A percentile compares a stretch with the other conserved stretches of the same genome.
These are phyloP conservation scores for Lactifluus volemus DNA, from an alignment of 768 basidiomycete genomes.

Conservation along the genomic window DNA sequence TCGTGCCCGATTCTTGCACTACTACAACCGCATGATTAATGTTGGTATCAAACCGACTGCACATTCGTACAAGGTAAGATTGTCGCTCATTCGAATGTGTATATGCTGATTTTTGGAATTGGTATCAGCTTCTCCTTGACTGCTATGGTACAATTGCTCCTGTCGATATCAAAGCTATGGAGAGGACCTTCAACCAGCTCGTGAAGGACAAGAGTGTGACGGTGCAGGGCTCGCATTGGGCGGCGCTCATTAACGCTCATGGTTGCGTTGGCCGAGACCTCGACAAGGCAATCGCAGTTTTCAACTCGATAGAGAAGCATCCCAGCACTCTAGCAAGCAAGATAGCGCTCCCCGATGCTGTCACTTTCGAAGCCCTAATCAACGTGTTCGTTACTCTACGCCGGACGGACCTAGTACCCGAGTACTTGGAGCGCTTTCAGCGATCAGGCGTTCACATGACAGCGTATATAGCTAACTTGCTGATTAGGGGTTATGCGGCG, in stretches of 20 bases:
- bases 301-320: constrained; percentile 61
- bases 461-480: constrained; percentile 86
- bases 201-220: constrained; percentile 36
- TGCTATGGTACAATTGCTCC: constrained; percentile 83
- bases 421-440: constrained; percentile 55
- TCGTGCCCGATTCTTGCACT: constrained; percentile 65
- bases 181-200: constrained; percentile 56
- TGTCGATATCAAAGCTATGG: constrained; percentile 63
- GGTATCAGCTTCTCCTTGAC: constrained; percentile 70
- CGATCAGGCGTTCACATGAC: constrained; percentile 72
- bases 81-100: not conserved
- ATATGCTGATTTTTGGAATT: constrained; percentile 4
- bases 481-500: constrained; percentile 66
- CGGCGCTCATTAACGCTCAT: constrained; percentile 80
- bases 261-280: constrained; percentile 76
- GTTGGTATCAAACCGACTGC: constrained; percentile 66
- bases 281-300: constrained; percentile 63
- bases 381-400: constrained; percentile 76
- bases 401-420: constrained; percentile 66
- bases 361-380: constrained; percentile 85
- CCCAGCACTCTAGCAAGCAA: constrained; percentile 32
- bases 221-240: constrained; percentile 62
- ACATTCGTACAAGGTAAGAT: constrained; percentile 86
- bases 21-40: constrained; percentile 54
- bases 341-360: constrained; percentile 56